phyloP scores from a whole-genome alignment of 441 rosid species.

The Adansonia gregorii region DNA sequence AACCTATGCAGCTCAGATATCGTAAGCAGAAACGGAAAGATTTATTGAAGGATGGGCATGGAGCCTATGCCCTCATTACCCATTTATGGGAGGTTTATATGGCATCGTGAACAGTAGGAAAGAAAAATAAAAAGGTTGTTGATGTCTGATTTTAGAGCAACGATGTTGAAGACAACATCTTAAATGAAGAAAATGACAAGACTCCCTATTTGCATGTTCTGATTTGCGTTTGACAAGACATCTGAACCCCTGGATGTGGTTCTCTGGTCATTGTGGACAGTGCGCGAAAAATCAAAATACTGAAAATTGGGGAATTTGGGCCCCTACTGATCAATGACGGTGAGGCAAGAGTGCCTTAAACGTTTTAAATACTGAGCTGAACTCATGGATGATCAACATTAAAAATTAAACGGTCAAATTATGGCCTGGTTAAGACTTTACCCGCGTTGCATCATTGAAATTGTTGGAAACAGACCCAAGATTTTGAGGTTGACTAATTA shows the following conservation, averaged over 20 bases:
- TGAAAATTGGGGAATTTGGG: conserved; percentile 35
- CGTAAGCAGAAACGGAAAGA: conserved; percentile 37
- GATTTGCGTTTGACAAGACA: conserved; percentile 46
- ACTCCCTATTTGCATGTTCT: conserved; percentile 41
- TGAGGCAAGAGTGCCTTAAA: conserved; percentile 26
- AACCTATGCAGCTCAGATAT: conserved; percentile 40
- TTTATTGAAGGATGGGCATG: conserved; percentile 30
- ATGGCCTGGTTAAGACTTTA: conserved; percentile 27
- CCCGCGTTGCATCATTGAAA: conserved; percentile 23
- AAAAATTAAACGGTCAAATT: conserved; percentile 38
- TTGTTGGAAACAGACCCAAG: conserved; percentile 23
- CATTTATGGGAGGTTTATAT: conserved; percentile 19
- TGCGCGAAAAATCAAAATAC: conserved; percentile 24
- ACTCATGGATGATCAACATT: conserved; percentile 39
- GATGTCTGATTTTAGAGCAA: conserved; percentile 31
- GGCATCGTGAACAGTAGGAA: neutral
- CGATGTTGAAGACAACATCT: conserved; percentile 31
- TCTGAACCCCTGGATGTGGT: conserved; percentile 39
- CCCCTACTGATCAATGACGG: conserved; percentile 28
- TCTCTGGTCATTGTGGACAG: conserved; percentile 37
- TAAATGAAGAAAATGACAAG: conserved; percentile 57
- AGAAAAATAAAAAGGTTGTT: neutral
- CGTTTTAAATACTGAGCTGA: conserved; percentile 23
- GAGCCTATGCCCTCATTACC: conserved; percentile 32
- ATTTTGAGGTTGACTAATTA: conserved; percentile 28